These are phyloP conservation scores for Camellia japonica DNA, from an alignment of 148 eudicot genomes.

Conservation along the genomic window DNA sequence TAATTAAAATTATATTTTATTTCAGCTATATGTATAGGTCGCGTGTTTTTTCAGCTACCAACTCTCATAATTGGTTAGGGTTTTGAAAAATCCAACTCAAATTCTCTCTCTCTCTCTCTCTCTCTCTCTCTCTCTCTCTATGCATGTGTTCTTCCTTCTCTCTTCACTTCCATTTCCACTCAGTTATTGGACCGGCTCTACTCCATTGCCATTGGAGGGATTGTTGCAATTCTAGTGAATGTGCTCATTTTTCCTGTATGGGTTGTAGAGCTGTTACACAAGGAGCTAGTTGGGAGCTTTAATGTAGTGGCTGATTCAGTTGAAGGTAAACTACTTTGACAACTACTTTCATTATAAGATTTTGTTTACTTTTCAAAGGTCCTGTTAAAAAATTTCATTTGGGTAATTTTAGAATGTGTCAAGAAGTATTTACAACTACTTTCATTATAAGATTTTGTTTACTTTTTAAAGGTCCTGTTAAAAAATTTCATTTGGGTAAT, in stretches of 20 bases:
- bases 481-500: conserved; percentile 7
- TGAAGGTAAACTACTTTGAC: conserved; percentile 38
- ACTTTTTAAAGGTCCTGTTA: not conserved
- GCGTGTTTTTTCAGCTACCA: no score
- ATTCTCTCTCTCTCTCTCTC: no score
- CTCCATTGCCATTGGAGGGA: conserved; percentile 54
- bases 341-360: no score
- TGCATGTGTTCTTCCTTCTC: no score
- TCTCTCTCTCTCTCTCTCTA: no score
- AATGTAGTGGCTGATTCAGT: conserved; percentile 49
- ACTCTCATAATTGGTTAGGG: no score
- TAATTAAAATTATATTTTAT: no score
- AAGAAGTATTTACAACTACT: conserved; percentile 32
- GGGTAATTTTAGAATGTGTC: conserved; percentile 43
- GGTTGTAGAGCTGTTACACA: conserved; percentile 67
- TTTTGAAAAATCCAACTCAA: no score
- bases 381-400: not conserved
- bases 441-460: no score
- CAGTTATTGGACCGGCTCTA: conserved; percentile 35
- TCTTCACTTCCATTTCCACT: no score
- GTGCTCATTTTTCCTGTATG: conserved; percentile 51
- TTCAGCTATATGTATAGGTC: no score
- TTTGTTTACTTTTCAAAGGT: not conserved
- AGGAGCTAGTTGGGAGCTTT: conserved; percentile 46
- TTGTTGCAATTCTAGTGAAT: conserved; percentile 53